phyloP scores from a whole-genome alignment of 2,329 filamentous ascomycete genomes.

The Blastomyces parvus region DNA sequence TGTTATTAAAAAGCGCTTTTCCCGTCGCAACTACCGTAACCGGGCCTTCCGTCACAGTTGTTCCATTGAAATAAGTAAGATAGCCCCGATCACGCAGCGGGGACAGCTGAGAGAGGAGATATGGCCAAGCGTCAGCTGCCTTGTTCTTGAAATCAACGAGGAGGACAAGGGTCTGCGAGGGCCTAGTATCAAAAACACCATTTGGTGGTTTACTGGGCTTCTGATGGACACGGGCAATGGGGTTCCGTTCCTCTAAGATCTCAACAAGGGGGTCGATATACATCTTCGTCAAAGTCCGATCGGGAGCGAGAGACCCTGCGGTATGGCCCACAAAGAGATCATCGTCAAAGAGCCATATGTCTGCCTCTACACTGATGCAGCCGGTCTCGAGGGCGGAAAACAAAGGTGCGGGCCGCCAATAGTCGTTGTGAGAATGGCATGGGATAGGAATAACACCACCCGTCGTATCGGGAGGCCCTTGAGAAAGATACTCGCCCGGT shows the following conservation, averaged over 20 bases:
- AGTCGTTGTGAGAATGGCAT: conserved; percentile 52
- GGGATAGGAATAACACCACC: conserved; percentile 41
- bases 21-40: conserved; percentile 47
- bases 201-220: conserved; percentile 25
- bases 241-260: conserved; percentile 44
- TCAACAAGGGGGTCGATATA: conserved; percentile 45
- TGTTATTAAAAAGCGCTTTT: conserved; percentile 42
- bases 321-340: conserved; percentile 50
- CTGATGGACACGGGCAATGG: conserved; percentile 30
- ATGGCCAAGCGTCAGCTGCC: conserved; percentile 29
- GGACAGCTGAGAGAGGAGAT: conserved; percentile 35
- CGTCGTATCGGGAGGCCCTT: conserved; percentile 43
- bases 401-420: conserved; percentile 47
- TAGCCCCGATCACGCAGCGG: conserved; percentile 42
- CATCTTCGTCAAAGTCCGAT: conserved; percentile 42
- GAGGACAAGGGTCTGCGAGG: conserved; percentile 42
- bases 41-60: conserved; percentile 33
- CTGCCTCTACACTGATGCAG: conserved; percentile 48
- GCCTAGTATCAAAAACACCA: conserved; percentile 44
- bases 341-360: conserved; percentile 46
- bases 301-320: conserved; percentile 36
- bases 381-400: conserved; percentile 47
- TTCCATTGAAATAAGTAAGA: conserved; percentile 44
- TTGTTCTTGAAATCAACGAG: conserved; percentile 45
- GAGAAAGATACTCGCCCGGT: conserved; percentile 25